Evolutionary conservation across 331 rosid species (phyloP).

Genomic region (Acacia concinna): DNA sequence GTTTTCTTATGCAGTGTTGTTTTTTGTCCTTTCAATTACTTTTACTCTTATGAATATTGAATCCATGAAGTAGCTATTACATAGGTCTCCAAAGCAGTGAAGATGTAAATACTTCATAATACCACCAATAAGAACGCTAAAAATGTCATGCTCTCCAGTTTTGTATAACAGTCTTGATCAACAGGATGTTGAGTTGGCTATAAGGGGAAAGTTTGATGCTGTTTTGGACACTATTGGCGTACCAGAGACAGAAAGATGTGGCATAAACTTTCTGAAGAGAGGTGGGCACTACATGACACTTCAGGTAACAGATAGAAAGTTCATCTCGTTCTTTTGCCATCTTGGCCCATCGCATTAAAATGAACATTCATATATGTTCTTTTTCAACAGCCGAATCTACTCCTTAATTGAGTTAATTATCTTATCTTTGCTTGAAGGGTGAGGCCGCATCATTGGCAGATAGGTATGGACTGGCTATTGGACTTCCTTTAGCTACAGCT

Average conservation of each 20-base stretch:
- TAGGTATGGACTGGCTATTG: slow-evolving; percentile 64
- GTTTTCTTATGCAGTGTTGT: neutral
- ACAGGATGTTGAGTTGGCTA: slow-evolving; percentile 66
- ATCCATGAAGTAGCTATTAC: neutral
- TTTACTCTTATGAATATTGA: neutral
- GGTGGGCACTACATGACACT: slow-evolving; percentile 98
- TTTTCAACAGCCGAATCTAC: neutral
- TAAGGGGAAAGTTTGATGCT: slow-evolving; percentile 88
- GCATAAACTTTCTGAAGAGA: slow-evolving; percentile 72
- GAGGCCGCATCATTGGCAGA: slow-evolving; percentile 86
- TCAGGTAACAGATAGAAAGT: slow-evolving; percentile 63
- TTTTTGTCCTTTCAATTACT: neutral
- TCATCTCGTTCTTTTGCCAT: slow-evolving; percentile 23
- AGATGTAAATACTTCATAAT: neutral
- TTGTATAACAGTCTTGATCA: slow-evolving; percentile 29
- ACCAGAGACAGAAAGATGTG: slow-evolving; percentile 72
- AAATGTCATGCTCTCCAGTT: neutral
- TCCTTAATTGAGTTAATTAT: slow-evolving; percentile 33
- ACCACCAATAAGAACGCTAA: neutral
- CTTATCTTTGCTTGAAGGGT: slow-evolving; percentile 58
- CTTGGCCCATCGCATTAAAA: slow-evolving; percentile 1
- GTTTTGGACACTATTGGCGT: slow-evolving; percentile 94
- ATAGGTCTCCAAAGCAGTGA: neutral
- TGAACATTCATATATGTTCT: slow-evolving; percentile 8
- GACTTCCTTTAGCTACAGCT: slow-evolving; percentile 74